Evolutionary conservation across 2,329 filamentous ascomycete species (phyloP).

Genomic region (Talaromyces sp.): DNA sequence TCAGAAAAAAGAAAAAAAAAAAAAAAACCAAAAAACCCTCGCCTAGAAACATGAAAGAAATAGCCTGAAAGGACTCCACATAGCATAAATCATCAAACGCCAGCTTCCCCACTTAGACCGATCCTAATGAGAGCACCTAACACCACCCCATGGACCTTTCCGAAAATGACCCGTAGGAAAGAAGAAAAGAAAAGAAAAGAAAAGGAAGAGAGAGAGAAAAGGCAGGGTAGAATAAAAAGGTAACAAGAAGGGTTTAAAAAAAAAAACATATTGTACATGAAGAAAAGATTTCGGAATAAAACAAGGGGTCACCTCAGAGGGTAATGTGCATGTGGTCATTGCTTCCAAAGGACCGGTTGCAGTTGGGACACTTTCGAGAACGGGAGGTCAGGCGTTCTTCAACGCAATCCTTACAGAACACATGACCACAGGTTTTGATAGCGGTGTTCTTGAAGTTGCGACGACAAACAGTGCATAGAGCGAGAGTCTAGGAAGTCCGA

Average conservation of each 20-base stretch:
- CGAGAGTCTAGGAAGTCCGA: conserved; percentile 61
- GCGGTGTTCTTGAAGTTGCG: conserved; percentile 92
- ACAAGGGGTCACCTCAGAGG: conserved; percentile 34
- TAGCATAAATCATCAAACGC: conserved; percentile 34
- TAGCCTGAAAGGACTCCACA: conserved; percentile 9
- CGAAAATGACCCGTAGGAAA: conserved; percentile 23
- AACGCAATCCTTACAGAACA: conserved; percentile 89
- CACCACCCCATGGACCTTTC: conserved; percentile 41
- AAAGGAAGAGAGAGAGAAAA: conserved; percentile 19
- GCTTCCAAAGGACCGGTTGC: conserved; percentile 86
- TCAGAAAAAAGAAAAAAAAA: too few relatives aligned
- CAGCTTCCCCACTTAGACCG: conserved; percentile 30
- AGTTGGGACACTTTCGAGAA: conserved; percentile 93
- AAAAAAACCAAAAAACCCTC: too few relatives aligned
- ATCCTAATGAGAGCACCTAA: conserved; percentile 39
- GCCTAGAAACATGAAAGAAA: conserved; percentile 4
- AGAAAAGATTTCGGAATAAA: conserved; percentile 18
- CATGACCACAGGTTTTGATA: conserved; percentile 90
- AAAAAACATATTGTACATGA: conserved; percentile 38
- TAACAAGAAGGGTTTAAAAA: conserved; percentile 18
- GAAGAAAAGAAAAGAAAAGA: conserved; percentile 12
- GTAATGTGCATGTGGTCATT: conserved; percentile 78
- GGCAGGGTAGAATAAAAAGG: conserved; percentile 18
- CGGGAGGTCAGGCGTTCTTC: conserved; percentile 86
- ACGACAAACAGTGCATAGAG: conserved; percentile 89